These are phyloP conservation scores for Wickerhamiella brachini DNA, from an alignment of 805 yeast genomes.

Conservation along the genomic window DNA sequence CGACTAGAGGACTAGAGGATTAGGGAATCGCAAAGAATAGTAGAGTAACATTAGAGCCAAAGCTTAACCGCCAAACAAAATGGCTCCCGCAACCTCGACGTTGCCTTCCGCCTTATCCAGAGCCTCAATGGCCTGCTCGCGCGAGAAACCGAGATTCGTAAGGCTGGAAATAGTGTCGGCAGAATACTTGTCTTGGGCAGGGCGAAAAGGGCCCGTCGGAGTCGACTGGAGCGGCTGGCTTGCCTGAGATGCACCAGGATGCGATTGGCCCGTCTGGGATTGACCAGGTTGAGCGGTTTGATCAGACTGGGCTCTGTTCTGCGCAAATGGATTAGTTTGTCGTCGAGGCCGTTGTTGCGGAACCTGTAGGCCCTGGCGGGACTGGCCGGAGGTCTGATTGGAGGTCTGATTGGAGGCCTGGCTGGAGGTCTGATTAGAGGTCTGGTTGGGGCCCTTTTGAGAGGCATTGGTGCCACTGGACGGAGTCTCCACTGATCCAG, in stretches of 20 bases:
- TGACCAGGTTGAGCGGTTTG: neutral
- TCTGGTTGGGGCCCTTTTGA: too few species aligned
- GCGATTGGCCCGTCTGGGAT: too few species aligned
- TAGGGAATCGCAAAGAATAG: too few species aligned
- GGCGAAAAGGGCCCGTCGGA: too few species aligned
- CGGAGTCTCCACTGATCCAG: neutral
- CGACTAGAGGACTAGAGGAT: too few species aligned
- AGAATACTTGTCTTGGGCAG: neutral
- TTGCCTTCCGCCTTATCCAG: conserved; percentile 58
- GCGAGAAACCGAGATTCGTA: conserved; percentile 56
- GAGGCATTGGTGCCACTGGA: too few species aligned
- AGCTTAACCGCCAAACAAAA: conserved; percentile 34
- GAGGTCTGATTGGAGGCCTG: too few species aligned
- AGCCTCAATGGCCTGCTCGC: conserved; percentile 50
- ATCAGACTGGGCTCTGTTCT: neutral
- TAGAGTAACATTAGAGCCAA: too few species aligned
- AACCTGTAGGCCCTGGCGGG: neutral
- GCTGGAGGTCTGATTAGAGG: too few species aligned
- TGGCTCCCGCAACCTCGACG: conserved; percentile 73
- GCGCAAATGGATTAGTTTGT: neutral
- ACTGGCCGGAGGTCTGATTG: too few species aligned
- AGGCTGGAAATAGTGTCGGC: conserved; percentile 26
- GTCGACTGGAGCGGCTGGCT: too few species aligned
- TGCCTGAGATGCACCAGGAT: too few species aligned
- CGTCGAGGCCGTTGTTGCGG: neutral